phyloP scores from a whole-genome alignment of 202 grass and related monocot genomes.

The Carex arenaria region DNA sequence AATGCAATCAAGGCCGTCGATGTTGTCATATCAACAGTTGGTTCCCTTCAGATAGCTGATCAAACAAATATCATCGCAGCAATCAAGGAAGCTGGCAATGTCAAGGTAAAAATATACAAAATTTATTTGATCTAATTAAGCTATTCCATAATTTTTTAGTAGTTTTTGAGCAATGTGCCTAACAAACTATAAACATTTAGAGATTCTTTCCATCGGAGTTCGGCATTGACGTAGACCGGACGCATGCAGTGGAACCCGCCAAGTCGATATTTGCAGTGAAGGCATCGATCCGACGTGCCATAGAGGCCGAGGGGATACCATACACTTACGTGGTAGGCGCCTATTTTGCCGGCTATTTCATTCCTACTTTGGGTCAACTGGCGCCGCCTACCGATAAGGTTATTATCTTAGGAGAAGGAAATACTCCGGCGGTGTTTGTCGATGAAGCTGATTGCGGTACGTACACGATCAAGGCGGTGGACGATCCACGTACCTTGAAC shows the following conservation, averaged over 20 bases:
- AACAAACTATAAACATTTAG: slow-evolving; percentile 9
- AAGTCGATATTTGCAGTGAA: slow-evolving; percentile 30
- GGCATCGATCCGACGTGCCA: slow-evolving; percentile 34
- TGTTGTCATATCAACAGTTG: slow-evolving; percentile 57
- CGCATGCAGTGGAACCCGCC: slow-evolving; percentile 34
- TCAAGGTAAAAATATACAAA: slow-evolving; percentile 34
- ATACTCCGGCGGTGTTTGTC: slow-evolving; percentile 29
- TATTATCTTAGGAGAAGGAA: slow-evolving; percentile 43
- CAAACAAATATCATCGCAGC: slow-evolving; percentile 50
- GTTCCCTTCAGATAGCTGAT: slow-evolving; percentile 29
- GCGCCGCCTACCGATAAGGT: slow-evolving; percentile 36
- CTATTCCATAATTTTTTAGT: not conserved
- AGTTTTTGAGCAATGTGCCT: not conserved
- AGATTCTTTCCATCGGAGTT: slow-evolving; percentile 72
- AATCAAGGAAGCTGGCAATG: slow-evolving; percentile 62
- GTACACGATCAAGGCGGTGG: slow-evolving; percentile 46
- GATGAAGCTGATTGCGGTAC: slow-evolving; percentile 46
- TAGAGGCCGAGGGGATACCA: slow-evolving; percentile 50
- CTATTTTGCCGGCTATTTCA: slow-evolving; percentile 40
- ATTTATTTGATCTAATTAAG: not conserved
- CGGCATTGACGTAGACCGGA: slow-evolving; percentile 36
- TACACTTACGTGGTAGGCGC: slow-evolving; percentile 30
- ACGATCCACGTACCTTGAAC: slow-evolving; percentile 44
- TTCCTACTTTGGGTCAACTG: slow-evolving; percentile 34
- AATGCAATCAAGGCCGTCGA: slow-evolving; percentile 40